phyloP scores from a whole-genome alignment of 1,284 basidiomycete species.

The Apiotrichum domesticum region DNA sequence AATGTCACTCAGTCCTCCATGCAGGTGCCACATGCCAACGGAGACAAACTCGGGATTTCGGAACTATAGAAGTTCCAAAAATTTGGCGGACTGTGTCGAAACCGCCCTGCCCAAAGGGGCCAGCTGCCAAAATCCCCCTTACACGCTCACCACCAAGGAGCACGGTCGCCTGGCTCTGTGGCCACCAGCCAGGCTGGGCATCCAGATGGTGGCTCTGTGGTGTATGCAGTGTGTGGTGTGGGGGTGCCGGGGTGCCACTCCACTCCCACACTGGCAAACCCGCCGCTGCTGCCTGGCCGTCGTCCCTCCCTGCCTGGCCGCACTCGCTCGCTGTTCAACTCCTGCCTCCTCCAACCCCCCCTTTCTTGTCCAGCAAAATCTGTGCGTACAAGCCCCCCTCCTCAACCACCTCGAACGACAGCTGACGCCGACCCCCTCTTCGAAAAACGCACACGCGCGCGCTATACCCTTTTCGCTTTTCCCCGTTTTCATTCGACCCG shows the following conservation, averaged over 20 bases:
- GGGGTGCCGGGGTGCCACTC: too few species aligned
- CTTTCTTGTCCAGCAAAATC: slow-evolving; percentile 11
- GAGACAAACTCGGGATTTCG: background rate
- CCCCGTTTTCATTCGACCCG: background rate
- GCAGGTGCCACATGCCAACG: background rate
- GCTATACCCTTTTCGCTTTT: background rate
- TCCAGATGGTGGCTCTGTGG: too few species aligned
- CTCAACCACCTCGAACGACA: background rate
- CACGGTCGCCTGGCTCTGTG: too few species aligned
- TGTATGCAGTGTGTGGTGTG: too few species aligned
- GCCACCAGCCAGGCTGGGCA: too few species aligned
- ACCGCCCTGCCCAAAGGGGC: background rate
- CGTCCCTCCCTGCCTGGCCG: background rate
- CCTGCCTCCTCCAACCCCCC: background rate
- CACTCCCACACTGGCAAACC: too few species aligned
- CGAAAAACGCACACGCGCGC: background rate
- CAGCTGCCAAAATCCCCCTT: too few species aligned
- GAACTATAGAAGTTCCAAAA: background rate
- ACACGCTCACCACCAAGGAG: too few species aligned
- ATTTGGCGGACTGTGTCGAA: background rate
- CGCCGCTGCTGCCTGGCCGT: too few species aligned
- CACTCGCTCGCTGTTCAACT: background rate
- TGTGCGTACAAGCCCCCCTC: slow-evolving; percentile 4
- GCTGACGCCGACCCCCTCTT: background rate
- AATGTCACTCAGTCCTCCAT: background rate